These are phyloP conservation scores for Fusarium transvaalense DNA, from an alignment of 2,329 filamentous ascomycete species.

Conservation along the genomic window DNA sequence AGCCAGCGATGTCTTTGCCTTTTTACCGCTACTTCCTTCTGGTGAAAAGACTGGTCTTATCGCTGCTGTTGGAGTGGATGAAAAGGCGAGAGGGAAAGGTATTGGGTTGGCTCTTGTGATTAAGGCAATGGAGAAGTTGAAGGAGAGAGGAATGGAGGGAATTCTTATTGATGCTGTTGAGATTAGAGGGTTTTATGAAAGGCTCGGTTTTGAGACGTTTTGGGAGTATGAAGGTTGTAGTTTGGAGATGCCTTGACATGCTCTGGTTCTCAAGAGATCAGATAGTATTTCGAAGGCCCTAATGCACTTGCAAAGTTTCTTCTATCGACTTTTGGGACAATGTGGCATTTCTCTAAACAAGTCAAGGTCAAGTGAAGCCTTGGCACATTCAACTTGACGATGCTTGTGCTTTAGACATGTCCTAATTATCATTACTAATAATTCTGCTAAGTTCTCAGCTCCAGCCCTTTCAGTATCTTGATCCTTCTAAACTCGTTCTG, in stretches of 20 bases:
- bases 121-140: conserved; percentile 41
- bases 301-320: too few relatives aligned
- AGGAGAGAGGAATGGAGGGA: conserved; percentile 38
- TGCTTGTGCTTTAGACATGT: too few relatives aligned
- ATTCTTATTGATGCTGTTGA: conserved; percentile 40
- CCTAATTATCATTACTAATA: too few relatives aligned
- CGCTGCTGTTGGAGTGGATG: conserved; percentile 42
- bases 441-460: too few relatives aligned
- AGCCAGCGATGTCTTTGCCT: conserved; percentile 9
- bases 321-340: too few relatives aligned
- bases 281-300: too few relatives aligned
- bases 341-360: too few relatives aligned
- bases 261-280: too few relatives aligned
- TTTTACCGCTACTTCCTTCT: conserved; percentile 38
- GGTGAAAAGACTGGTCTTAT: conserved; percentile 41
- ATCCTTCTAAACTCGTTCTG: not conserved
- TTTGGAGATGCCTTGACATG: not conserved
- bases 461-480: too few relatives aligned
- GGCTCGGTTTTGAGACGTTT: conserved; percentile 24
- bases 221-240: conserved; percentile 40
- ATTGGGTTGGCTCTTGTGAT: conserved; percentile 40
- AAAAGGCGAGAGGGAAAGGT: conserved; percentile 36
- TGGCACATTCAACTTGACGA: rapidly evolving
- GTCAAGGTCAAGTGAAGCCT: too few relatives aligned
- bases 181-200: conserved; percentile 44